Conservation (phyloP, 805 yeast species). For the Ogataea polymorpha region DNA sequence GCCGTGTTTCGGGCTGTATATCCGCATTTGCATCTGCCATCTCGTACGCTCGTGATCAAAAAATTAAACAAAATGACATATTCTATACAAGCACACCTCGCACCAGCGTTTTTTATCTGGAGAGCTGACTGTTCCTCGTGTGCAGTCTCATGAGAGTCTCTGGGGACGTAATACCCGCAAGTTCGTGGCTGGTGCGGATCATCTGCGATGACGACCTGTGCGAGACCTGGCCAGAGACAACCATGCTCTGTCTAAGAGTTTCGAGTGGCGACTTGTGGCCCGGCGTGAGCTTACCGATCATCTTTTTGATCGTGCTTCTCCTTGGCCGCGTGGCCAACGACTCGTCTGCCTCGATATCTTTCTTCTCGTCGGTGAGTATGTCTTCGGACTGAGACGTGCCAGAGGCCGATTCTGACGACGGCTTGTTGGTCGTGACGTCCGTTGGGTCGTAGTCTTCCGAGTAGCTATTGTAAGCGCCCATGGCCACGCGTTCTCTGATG, state of each 20-base stretch:
- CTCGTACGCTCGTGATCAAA: neutral
- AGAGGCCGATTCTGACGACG: conserved; percentile 3
- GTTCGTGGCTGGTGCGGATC: conserved; percentile 25
- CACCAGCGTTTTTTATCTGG: neutral
- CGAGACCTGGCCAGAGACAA: conserved; percentile 23
- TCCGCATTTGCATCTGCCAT: no score
- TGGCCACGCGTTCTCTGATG: conserved; percentile 55
- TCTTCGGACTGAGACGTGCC: conserved; percentile 8
- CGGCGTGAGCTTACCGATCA: conserved; percentile 13
- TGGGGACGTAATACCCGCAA: conserved; percentile 23
- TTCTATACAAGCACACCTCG: neutral
- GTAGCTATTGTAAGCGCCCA: conserved; percentile 50
- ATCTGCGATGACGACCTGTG: conserved; percentile 24
- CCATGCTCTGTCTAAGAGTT: conserved; percentile 20
- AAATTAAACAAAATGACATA: neutral
- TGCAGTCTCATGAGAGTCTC: conserved; percentile 25
- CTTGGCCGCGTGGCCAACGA: conserved; percentile 10
- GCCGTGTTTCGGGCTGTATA: conserved; percentile 5
- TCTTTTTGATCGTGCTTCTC: conserved; percentile 16
- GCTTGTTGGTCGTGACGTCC: conserved; percentile 30
- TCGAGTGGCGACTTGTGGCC: conserved; percentile 15
- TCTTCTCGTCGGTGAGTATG: conserved; percentile 14
- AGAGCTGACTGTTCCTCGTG: conserved; percentile 13
- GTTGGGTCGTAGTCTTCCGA: conserved; percentile 56
- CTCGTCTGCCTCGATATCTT: conserved; percentile 14